phyloP scores from a whole-genome alignment of 352 stramenopile species.

The Phytophthora ramorum region DNA sequence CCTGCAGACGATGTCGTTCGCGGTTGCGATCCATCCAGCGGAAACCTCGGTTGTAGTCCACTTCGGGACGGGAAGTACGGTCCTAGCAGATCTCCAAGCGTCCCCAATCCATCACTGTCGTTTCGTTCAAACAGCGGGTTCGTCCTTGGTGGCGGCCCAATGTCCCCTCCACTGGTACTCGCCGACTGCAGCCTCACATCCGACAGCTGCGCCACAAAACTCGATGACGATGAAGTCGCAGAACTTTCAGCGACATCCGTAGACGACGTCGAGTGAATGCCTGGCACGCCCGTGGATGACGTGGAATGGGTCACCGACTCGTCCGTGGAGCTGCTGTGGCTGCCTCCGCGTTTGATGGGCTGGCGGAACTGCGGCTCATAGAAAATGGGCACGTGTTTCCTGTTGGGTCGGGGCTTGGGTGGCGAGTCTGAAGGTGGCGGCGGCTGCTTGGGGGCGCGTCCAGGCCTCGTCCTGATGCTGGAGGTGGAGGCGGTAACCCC shows the following conservation, averaged over 20 bases:
- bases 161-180: conserved; percentile 13
- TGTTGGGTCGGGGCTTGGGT: conserved; percentile 78
- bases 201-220: conserved; percentile 23
- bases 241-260: conserved; percentile 10
- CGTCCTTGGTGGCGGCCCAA: conserved; percentile 34
- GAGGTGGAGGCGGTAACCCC: conserved; percentile 1
- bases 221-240: conserved; percentile 36
- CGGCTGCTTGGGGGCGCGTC: conserved; percentile 14
- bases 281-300: conserved; percentile 41
- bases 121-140: conserved; percentile 70
- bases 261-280: conserved; percentile 31
- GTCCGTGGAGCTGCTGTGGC: conserved; percentile 41
- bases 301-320: conserved; percentile 40
- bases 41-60: conserved; percentile 34
- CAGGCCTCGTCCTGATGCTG: conserved; percentile 11
- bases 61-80: conserved; percentile 46
- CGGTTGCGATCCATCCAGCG: conserved; percentile 2
- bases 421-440: conserved; percentile 44
- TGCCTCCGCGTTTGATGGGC: conserved; percentile 29
- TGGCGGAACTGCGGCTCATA: conserved; percentile 61
- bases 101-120: conserved; percentile 58
- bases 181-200: conserved; percentile 41
- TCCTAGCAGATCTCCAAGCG: conserved; percentile 57
- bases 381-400: conserved; percentile 87
- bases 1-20: conserved; percentile 24